A percentile compares a stretch with the other conserved stretches of the same genome.
Evolutionary conservation across 768 basidiomycete species (phyloP).

Genomic region (Terana coerulea): DNA sequence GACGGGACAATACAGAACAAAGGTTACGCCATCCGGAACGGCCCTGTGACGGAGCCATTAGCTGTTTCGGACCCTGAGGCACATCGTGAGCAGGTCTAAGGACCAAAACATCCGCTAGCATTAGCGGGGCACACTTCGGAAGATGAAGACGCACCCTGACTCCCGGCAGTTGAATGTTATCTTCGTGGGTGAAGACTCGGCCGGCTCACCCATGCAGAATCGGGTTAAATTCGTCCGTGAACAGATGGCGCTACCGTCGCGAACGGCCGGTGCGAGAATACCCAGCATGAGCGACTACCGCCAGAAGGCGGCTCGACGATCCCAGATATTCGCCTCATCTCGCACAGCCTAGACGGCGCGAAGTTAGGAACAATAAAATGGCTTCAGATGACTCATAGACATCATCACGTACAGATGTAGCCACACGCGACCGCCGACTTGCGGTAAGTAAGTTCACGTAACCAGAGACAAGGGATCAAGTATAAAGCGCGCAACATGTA

Average conservation of each 20-base stretch:
- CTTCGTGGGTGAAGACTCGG: not conserved
- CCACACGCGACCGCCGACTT: no score
- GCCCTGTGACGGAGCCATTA: conserved; percentile 3
- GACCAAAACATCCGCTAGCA: not conserved
- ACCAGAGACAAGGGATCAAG: not conserved
- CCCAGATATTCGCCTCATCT: no score
- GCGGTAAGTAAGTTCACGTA: no score
- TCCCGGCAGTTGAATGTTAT: conserved; percentile 1
- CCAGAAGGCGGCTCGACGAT: no score
- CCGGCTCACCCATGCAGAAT: conserved; percentile 2
- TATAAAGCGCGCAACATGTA: not conserved
- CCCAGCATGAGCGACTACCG: no score
- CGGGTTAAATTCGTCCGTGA: not conserved
- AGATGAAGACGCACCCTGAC: conserved; percentile 1
- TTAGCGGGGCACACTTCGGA: not conserved
- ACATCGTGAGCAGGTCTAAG: not conserved
- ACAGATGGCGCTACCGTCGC: not conserved
- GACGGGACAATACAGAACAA: not conserved
- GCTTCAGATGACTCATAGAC: no score
- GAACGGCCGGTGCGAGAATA: not conserved
- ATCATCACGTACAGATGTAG: no score
- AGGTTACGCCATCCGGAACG: conserved; percentile 3
- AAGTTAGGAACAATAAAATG: no score
- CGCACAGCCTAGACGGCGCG: no score
- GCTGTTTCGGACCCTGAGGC: not conserved